phyloP scores from a whole-genome alignment of 1,284 basidiomycete genomes.

The Rhodotorula glutinis region DNA sequence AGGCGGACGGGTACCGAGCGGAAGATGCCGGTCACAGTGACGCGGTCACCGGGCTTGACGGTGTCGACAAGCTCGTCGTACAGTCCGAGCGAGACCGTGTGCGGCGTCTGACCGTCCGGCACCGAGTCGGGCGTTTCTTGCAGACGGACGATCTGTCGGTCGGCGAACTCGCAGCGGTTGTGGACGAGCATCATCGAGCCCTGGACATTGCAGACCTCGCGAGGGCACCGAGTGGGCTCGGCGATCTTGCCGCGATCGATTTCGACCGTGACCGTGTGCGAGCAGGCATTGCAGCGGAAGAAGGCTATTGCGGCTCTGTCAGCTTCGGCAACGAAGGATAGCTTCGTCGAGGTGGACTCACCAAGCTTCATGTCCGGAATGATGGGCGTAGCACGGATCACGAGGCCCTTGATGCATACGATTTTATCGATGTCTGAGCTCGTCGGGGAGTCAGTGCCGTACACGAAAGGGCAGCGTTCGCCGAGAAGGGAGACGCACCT shows the following conservation, averaged over 20 bases:
- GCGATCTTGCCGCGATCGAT: constrained; percentile 95
- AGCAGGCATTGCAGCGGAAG: constrained; percentile 95
- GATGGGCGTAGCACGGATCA: constrained; percentile 94
- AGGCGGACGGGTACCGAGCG: constrained; percentile 88
- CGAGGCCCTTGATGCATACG: constrained; percentile 89
- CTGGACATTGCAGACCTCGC: constrained; percentile 80
- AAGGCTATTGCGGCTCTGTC: too few relatives aligned
- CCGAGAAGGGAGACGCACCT: constrained; percentile 55
- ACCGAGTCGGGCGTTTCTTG: constrained; percentile 96
- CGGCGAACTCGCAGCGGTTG: constrained; percentile 93
- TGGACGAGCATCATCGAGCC: constrained; percentile 94
- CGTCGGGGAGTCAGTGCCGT: too few relatives aligned
- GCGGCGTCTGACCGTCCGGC: constrained; percentile 96
- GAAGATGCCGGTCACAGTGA: constrained; percentile 91
- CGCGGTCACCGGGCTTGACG: constrained; percentile 88
- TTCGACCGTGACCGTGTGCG: constrained; percentile 89
- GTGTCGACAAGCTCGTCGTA: constrained; percentile 97
- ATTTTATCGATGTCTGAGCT: constrained; percentile 90
- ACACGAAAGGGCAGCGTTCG: neutral
- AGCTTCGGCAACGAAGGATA: too few relatives aligned
- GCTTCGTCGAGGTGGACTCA: constrained; percentile 39
- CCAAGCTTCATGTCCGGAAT: constrained; percentile 94
- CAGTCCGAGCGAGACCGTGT: constrained; percentile 90
- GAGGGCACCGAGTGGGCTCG: constrained; percentile 85
- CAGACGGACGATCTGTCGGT: constrained; percentile 88